phyloP scores from a whole-genome alignment of 1,284 basidiomycete genomes.

The Laetiporus sulphureus region DNA sequence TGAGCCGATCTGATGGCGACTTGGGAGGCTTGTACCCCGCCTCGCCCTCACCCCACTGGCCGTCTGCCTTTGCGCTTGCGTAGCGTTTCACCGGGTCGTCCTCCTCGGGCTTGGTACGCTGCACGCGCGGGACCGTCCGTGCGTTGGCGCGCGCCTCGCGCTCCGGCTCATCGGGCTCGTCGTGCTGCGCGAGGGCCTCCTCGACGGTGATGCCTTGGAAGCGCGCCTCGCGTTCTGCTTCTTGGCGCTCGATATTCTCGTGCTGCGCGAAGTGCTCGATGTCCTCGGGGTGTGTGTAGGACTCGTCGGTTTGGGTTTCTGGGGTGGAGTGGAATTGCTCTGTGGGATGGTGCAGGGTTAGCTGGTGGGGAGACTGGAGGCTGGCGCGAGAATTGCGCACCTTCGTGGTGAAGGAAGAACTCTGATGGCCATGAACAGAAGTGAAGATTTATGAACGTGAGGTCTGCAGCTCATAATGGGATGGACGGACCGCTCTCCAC shows the following conservation, averaged over 20 bases:
- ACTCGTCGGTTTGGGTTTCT: conserved; percentile 94
- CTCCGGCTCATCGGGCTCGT: conserved; percentile 25
- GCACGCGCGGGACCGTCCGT: conserved; percentile 44
- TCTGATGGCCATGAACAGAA: conserved; percentile 49
- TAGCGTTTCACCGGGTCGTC: conserved; percentile 58
- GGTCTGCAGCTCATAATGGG: neutral
- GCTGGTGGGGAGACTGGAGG: neutral
- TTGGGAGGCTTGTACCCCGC: conserved; percentile 72
- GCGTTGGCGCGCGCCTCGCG: conserved; percentile 15
- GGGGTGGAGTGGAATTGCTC: conserved; percentile 93
- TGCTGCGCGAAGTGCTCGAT: conserved; percentile 86
- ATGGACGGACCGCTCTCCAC: conserved; percentile 66
- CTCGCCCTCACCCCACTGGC: conserved; percentile 68
- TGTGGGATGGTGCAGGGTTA: conserved; percentile 18
- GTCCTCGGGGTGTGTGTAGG: conserved; percentile 92
- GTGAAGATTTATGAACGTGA: conserved; percentile 7
- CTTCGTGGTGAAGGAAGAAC: conserved; percentile 93
- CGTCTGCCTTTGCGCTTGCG: conserved; percentile 46
- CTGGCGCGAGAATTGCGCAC: conserved; percentile 32
- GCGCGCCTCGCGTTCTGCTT: conserved; percentile 77
- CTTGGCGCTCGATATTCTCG: conserved; percentile 79
- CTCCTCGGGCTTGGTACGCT: conserved; percentile 52
- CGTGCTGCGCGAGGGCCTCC: conserved; percentile 53
- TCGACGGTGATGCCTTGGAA: conserved; percentile 78
- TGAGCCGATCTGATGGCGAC: conserved; percentile 61